Evolutionary conservation across 2,329 filamentous ascomycete species (phyloP), one percentile per base, ranked within the genome.

Genomic region (Curvularia eragrostidis): DNA sequence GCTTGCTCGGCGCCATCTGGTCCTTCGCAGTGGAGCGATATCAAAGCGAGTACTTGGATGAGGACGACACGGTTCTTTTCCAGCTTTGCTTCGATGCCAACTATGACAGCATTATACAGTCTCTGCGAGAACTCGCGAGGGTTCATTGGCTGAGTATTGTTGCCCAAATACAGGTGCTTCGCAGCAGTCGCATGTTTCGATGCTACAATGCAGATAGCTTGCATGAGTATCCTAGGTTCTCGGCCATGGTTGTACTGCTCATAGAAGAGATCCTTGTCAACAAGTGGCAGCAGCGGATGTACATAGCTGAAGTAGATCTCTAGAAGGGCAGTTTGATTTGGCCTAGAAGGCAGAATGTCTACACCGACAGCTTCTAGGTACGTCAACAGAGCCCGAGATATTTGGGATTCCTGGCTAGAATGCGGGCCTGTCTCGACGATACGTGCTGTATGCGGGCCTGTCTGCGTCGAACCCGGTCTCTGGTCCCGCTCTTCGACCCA

Each of bases 151-250:
- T 68, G 67, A 5, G 71, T 60, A 5, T 72, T 71, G 41, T 77
- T 74, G 1, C 69, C 71, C n/a, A 81, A 68, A 38, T 68, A 71
- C 13, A 82, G 70, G 55, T 79, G 70, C 8, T 73, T 68, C 21
- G 70, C 70, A n/a, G 80, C 80, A 36, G 75, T 68, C 3, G 77
- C 70, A 59, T 83, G 80, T 58, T 81, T 81, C 0, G 80, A 81
- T 15, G 80, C 80, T 18, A 81, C 78, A 9, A 83, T 72, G 59
- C 80, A 83, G 5, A 83, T 77, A 4, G 79, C 79, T 61, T 82
- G 78, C 54, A 78, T 68, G 18, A 82, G 55, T 34, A 80, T 71
- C 15, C 76, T 74, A 3, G 79, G 74, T 36, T 75, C 75, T 46
- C 63, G 64, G 2, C 75, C 75, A 18, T 74, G 70, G 9, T 67